These are phyloP conservation scores for Biscutella laevigata DNA, from an alignment of 441 rosid species.

Conservation along the genomic window DNA sequence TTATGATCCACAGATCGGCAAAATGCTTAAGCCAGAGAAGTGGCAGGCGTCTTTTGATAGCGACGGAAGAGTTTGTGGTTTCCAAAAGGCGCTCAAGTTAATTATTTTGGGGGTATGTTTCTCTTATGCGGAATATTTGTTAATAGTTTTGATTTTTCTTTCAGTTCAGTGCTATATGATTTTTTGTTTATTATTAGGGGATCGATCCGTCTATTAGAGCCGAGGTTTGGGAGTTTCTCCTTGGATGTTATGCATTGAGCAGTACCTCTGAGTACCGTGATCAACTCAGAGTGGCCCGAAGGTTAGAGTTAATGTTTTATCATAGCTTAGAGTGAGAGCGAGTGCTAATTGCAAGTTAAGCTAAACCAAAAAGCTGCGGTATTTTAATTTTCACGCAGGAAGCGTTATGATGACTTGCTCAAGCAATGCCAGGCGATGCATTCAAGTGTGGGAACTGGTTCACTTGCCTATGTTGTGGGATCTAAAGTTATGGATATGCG, in stretches of 20 bases:
- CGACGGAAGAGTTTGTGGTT: constrained; percentile 73
- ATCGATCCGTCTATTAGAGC: constrained; percentile 88
- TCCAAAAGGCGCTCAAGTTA: constrained; percentile 69
- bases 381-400: constrained; percentile 42
- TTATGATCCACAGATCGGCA: constrained; percentile 46
- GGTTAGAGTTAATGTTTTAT: constrained; percentile 40
- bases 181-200: constrained; percentile 54
- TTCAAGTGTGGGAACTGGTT: constrained; percentile 88
- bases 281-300: constrained; percentile 70
- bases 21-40: constrained; percentile 88
- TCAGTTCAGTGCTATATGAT: constrained; percentile 3
- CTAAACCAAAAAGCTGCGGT: not conserved
- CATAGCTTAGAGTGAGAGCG: not conserved
- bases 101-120: constrained; percentile 82
- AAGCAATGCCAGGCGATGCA: constrained; percentile 83
- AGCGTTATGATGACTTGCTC: constrained; percentile 57
- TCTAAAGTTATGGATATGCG: constrained; percentile 96
- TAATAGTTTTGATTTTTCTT: not conserved
- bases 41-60: constrained; percentile 70
- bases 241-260: constrained; percentile 78
- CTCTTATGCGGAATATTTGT: not conserved
- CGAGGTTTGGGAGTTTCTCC: constrained; percentile 98
- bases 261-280: constrained; percentile 72
- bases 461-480: constrained; percentile 85
- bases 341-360: not conserved